A percentile compares a stretch with the other conserved stretches of the same genome.
phyloP scores from a whole-genome alignment of 768 basidiomycete genomes.

The Trametes cinnabarina region DNA sequence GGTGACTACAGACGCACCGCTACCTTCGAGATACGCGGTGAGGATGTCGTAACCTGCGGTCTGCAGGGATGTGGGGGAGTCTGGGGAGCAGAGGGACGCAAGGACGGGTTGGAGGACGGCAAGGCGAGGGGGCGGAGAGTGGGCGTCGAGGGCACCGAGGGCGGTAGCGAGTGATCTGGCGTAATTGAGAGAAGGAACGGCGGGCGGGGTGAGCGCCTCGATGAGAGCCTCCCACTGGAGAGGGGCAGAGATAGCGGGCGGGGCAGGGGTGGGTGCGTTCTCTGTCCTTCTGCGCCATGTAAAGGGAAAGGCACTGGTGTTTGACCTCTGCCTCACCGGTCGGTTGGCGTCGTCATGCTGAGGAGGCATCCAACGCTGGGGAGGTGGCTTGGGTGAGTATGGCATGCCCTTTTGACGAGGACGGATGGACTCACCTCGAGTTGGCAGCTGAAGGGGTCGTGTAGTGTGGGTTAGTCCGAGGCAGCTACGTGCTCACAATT shows the following conservation, averaged over 20 bases:
- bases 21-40: conserved; percentile 65
- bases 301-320: conserved; percentile 23
- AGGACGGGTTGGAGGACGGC: conserved; percentile 59
- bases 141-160: conserved; percentile 40
- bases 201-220: conserved; percentile 45
- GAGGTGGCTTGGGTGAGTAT: not conserved
- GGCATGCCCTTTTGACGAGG: too few relatives aligned
- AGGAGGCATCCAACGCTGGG: conserved; percentile 23
- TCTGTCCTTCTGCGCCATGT: conserved; percentile 20
- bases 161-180: conserved; percentile 57
- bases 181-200: conserved; percentile 64
- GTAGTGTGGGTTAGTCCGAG: too few relatives aligned
- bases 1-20: conserved; percentile 42
- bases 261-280: conserved; percentile 14
- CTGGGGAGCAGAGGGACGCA: conserved; percentile 52
- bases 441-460: too few relatives aligned
- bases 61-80: conserved; percentile 57
- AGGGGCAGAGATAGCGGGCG: conserved; percentile 17
- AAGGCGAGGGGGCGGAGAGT: conserved; percentile 49
- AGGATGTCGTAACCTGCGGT: conserved; percentile 72
- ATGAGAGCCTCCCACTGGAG: conserved; percentile 45
- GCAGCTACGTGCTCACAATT: too few relatives aligned
- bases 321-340: conserved; percentile 26
- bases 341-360: conserved; percentile 25
- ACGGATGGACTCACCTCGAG: not conserved